Evolutionary conservation across 2,329 filamentous ascomycete genomes (phyloP).

Genomic region (Gnomoniopsis smithogilvyi): DNA sequence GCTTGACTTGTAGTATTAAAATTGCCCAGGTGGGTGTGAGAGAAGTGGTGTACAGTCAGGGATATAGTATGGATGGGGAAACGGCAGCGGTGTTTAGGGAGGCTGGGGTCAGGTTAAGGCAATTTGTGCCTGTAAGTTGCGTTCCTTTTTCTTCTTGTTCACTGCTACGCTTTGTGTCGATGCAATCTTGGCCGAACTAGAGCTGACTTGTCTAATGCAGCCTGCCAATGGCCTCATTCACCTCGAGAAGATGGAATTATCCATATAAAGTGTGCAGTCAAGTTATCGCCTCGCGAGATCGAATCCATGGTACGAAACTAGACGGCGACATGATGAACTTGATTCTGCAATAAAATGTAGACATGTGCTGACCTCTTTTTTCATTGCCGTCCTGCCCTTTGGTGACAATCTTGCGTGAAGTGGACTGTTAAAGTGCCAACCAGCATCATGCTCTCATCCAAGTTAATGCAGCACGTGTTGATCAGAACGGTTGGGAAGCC

Average conservation of each 20-base stretch:
- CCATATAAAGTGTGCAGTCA: not conserved
- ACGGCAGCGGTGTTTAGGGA: constrained; percentile 78
- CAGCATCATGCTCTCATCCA: too few relatives aligned
- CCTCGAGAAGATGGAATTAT: constrained; percentile 50
- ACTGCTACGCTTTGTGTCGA: not conserved
- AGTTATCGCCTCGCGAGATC: too few relatives aligned
- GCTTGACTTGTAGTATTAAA: constrained; percentile 96
- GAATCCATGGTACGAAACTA: not conserved
- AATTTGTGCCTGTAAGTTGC: constrained; percentile 76
- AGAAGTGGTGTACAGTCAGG: constrained; percentile 91
- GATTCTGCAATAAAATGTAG: too few relatives aligned
- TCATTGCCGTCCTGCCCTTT: too few relatives aligned
- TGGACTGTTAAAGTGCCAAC: too few relatives aligned
- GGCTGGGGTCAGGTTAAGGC: constrained; percentile 79
- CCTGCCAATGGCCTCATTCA: constrained; percentile 63
- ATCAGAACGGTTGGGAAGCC: too few relatives aligned
- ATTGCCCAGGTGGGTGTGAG: constrained; percentile 94
- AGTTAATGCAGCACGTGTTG: too few relatives aligned
- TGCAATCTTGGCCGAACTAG: not conserved
- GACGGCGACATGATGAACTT: not conserved
- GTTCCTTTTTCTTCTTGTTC: not conserved
- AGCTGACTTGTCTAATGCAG: constrained; percentile 32
- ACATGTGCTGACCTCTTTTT: too few relatives aligned
- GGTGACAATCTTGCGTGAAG: too few relatives aligned
- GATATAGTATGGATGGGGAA: constrained; percentile 90